These are phyloP conservation scores for Echeveria elegans DNA, from an alignment of 164 flowering plant species.

Conservation along the genomic window DNA sequence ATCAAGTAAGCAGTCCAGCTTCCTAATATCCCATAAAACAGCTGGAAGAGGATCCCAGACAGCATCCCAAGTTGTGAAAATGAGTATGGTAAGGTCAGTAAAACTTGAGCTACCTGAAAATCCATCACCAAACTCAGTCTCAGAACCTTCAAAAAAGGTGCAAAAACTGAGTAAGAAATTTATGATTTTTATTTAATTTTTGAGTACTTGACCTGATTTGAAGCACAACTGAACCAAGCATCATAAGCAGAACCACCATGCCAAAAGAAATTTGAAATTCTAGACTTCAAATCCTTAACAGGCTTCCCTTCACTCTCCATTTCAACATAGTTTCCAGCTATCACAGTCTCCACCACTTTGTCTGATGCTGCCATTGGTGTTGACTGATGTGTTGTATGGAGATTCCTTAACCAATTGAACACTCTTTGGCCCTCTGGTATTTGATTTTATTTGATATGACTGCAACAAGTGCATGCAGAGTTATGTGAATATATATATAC, in stretches of 20 bases:
- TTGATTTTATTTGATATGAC: neutral
- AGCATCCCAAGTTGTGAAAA: conserved; percentile 70
- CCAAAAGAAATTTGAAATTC: conserved; percentile 52
- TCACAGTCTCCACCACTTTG: conserved; percentile 70
- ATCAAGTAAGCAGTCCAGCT: conserved; percentile 80
- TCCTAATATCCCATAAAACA: conserved; percentile 62
- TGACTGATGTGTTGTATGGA: neutral
- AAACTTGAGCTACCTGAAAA: conserved; percentile 65
- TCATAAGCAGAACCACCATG: conserved; percentile 74
- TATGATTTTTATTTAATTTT: no score
- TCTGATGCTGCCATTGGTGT: neutral
- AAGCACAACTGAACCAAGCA: conserved; percentile 77
- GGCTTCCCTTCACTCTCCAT: conserved; percentile 77
- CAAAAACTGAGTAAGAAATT: no score
- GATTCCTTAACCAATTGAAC: neutral
- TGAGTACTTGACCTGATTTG: conserved; percentile 44
- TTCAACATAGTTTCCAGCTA: conserved; percentile 80
- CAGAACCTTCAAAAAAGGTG: no score
- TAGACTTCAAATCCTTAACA: conserved; percentile 38
- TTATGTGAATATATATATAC: neutral
- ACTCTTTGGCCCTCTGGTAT: no score
- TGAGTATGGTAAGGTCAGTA: conserved; percentile 64
- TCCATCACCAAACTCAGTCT: neutral
- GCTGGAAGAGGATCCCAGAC: conserved; percentile 55
- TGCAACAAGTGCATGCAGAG: neutral